These are phyloP conservation scores for Skeletonema tropicum DNA, from an alignment of 108 stramenopile species.

Conservation along the genomic window DNA sequence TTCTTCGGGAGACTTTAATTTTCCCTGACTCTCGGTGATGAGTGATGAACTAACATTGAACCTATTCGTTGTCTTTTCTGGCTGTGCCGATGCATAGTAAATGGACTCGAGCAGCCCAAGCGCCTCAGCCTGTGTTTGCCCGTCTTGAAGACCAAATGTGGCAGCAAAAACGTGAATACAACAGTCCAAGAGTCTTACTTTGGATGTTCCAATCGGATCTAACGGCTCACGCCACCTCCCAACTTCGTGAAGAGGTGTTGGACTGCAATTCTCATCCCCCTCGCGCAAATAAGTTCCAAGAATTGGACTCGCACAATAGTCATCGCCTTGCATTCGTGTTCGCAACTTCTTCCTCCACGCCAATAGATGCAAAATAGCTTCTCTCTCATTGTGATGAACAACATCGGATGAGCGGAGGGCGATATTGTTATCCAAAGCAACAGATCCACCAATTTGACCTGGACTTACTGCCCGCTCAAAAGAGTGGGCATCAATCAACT, in stretches of 20 bases:
- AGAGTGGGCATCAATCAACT: constrained; percentile 67
- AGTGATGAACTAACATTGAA: constrained; percentile 51
- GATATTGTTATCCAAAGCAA: constrained; percentile 64
- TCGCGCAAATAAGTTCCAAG: constrained; percentile 56
- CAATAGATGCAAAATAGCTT: constrained; percentile 63
- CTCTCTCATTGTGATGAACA: constrained; percentile 70
- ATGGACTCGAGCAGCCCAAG: constrained; percentile 65
- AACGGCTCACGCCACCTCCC: constrained; percentile 82
- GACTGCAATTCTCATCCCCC: constrained; percentile 42
- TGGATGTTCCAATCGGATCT: constrained; percentile 69
- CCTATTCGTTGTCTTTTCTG: constrained; percentile 37
- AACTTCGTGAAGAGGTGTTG: constrained; percentile 83
- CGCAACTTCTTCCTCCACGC: constrained; percentile 34
- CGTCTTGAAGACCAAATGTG: constrained; percentile 84
- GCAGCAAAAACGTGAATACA: constrained; percentile 86
- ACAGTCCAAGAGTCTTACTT: constrained; percentile 81
- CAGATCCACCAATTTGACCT: constrained; percentile 70
- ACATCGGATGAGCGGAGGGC: constrained; percentile 56
- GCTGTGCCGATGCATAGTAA: constrained; percentile 26
- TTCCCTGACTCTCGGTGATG: constrained; percentile 50
- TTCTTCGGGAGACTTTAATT: constrained; percentile 62
- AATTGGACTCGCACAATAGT: constrained; percentile 56
- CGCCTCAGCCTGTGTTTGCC: constrained; percentile 75
- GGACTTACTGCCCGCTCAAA: constrained; percentile 54
- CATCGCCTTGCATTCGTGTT: constrained; percentile 1